phyloP scores from a whole-genome alignment of 1,139 yeast species.

The Suhomyces bolitotheri region DNA sequence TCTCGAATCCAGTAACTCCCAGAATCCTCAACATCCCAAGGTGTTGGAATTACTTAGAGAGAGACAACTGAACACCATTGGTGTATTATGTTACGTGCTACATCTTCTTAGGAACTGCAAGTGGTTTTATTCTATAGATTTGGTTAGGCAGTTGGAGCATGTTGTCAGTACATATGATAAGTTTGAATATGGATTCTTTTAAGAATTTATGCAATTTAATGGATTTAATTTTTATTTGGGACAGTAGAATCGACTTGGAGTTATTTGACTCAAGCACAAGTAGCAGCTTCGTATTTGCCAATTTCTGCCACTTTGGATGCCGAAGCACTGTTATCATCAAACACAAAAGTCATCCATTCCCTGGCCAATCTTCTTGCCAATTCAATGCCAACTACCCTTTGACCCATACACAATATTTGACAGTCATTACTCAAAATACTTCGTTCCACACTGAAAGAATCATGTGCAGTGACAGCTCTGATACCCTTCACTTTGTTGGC shows the following conservation, averaged over 20 bases:
- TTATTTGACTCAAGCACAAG: too few relatives aligned
- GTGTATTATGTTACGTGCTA: slow-evolving; percentile 1
- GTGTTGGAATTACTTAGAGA: neutral
- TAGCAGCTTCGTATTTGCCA: slow-evolving; percentile 1
- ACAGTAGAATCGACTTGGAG: too few relatives aligned
- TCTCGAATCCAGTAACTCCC: neutral
- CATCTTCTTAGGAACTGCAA: slow-evolving; percentile 1
- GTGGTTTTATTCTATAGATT: slow-evolving; percentile 2
- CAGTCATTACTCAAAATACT: slow-evolving; percentile 1
- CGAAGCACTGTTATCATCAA: slow-evolving; percentile 2
- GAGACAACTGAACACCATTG: neutral
- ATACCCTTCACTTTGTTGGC: slow-evolving; percentile 2
- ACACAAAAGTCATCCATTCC: neutral
- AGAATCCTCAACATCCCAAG: neutral
- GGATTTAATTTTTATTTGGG: too few relatives aligned
- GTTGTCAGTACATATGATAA: slow-evolving; percentile 1
- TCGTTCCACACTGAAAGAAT: slow-evolving; percentile 1
- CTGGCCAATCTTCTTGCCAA: slow-evolving; percentile 1
- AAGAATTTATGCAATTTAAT: too few relatives aligned
- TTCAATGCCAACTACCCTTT: slow-evolving; percentile 2
- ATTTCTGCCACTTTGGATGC: slow-evolving; percentile 2
- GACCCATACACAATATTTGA: slow-evolving; percentile 2
- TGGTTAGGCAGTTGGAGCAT: slow-evolving; percentile 1
- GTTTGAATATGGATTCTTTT: neutral
- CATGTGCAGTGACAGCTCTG: slow-evolving; percentile 2